Evolutionary conservation across 2,329 filamentous ascomycete genomes (phyloP).

Genomic region (Lachnellula occidentalis): DNA sequence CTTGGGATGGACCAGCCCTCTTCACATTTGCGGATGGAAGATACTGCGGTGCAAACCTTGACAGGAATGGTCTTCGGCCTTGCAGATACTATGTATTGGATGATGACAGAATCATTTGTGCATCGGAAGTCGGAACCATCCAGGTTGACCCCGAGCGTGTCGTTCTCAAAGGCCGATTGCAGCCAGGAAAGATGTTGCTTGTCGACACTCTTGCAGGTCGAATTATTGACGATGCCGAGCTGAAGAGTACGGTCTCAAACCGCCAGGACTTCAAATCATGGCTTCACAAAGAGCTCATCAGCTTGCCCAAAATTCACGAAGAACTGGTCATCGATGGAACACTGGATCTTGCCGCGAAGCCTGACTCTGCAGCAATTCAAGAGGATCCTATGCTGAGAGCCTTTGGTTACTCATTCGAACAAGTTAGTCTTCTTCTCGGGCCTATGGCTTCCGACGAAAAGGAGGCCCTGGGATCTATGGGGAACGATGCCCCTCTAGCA

Average conservation of each 20-base stretch:
- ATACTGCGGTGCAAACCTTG: conserved; percentile 94
- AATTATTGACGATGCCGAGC: conserved; percentile 88
- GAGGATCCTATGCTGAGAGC: conserved; percentile 79
- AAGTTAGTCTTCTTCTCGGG: conserved; percentile 83
- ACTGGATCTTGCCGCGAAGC: conserved; percentile 60
- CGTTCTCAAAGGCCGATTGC: conserved; percentile 86
- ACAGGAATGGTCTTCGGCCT: conserved; percentile 89
- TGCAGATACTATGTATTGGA: conserved; percentile 97
- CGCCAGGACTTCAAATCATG: conserved; percentile 84
- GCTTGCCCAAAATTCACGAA: conserved; percentile 68
- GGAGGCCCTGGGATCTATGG: conserved; percentile 95
- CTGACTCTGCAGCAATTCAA: conserved; percentile 67
- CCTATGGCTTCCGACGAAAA: conserved; percentile 98
- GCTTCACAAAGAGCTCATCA: conserved; percentile 81
- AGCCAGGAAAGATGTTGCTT: conserved; percentile 92
- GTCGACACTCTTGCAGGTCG: conserved; percentile 88
- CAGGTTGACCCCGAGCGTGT: conserved; percentile 84
- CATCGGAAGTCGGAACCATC: conserved; percentile 93
- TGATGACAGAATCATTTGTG: conserved; percentile 94
- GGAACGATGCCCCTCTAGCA: conserved; percentile 89
- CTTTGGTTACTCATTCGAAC: conserved; percentile 93
- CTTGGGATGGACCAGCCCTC: conserved; percentile 93
- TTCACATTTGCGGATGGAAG: conserved; percentile 97
- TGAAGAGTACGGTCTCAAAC: conserved; percentile 83
- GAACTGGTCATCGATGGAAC: conserved; percentile 51